Conservation (phyloP, 495 filamentous ascomycete genomes). For the Geoglossum glabrum region DNA sequence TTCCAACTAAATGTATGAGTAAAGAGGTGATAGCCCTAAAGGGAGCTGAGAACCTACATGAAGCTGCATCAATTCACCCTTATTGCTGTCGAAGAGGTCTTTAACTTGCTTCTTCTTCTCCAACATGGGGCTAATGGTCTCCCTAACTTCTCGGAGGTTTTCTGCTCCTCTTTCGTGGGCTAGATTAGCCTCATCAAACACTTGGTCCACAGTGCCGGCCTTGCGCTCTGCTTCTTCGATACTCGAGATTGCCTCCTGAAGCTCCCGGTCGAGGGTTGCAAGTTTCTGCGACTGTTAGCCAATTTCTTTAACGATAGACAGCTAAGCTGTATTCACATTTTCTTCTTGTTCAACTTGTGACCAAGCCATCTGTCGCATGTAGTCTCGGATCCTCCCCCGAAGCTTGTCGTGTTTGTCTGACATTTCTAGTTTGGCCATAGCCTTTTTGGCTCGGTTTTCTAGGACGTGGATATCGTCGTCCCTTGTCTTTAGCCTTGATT, state of each 20-base stretch:
- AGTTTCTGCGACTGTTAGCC: slow-evolving; percentile 15
- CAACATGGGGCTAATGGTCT: slow-evolving; percentile 13
- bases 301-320: slow-evolving; percentile 1
- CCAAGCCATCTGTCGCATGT: slow-evolving; percentile 48
- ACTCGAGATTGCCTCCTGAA: slow-evolving; percentile 19
- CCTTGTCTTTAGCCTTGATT: slow-evolving; percentile 31
- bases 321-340: slow-evolving; percentile 13
- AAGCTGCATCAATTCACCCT: slow-evolving; percentile 23
- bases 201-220: slow-evolving; percentile 20
- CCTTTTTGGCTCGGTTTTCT: slow-evolving; percentile 24
- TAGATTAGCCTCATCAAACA: slow-evolving; percentile 17
- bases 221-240: slow-evolving; percentile 24
- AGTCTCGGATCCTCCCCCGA: slow-evolving; percentile 27
- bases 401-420: slow-evolving; percentile 37
- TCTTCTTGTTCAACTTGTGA: slow-evolving; percentile 44
- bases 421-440: slow-evolving; percentile 31
- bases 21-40: background rate
- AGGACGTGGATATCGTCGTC: slow-evolving; percentile 29
- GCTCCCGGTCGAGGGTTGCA: slow-evolving; percentile 16
- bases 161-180: slow-evolving; percentile 8
- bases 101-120: slow-evolving; percentile 24
- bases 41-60: slow-evolving; percentile 20
- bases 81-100: slow-evolving; percentile 20
- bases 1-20: slow-evolving; percentile 20
- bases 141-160: slow-evolving; percentile 6